These are phyloP conservation scores for Phytophthora podocarpi DNA, from an alignment of 352 stramenopile genomes.

Conservation along the genomic window DNA sequence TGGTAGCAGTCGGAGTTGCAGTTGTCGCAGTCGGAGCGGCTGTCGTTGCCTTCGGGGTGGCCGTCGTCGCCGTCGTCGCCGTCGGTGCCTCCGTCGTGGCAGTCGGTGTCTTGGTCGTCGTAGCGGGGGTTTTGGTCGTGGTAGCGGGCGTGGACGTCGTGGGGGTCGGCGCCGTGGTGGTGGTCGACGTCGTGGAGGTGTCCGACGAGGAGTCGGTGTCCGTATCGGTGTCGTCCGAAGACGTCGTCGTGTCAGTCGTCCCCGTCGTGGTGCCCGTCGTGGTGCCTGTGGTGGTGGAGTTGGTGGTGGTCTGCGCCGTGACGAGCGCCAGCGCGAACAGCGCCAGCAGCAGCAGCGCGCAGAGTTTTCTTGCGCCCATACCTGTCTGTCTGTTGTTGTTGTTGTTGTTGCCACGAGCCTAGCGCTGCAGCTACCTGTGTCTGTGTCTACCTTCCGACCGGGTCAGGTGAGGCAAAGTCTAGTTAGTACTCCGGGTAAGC, in stretches of 20 bases:
- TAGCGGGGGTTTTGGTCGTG: slow-evolving; percentile 19
- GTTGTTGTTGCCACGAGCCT: too few relatives aligned
- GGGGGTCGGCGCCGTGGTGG: slow-evolving; percentile 18
- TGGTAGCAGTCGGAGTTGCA: slow-evolving; percentile 9
- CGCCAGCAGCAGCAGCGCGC: slow-evolving; percentile 24
- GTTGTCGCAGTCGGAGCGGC: slow-evolving; percentile 19
- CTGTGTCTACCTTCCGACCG: neutral
- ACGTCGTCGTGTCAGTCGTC: neutral
- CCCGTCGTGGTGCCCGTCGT: slow-evolving; percentile 19
- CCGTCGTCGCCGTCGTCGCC: slow-evolving; percentile 1
- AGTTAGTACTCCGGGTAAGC: slow-evolving; percentile 26
- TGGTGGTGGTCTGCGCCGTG: slow-evolving; percentile 26
- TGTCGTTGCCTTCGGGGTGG: slow-evolving; percentile 19
- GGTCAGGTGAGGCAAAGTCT: slow-evolving; percentile 1
- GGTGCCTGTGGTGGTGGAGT: slow-evolving; percentile 26
- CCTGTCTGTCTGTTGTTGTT: neutral
- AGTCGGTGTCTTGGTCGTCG: slow-evolving; percentile 18
- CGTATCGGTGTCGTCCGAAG: slow-evolving; percentile 7
- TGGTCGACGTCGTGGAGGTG: slow-evolving; percentile 22
- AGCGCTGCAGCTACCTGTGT: slow-evolving; percentile 13
- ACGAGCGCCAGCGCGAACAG: slow-evolving; percentile 27
- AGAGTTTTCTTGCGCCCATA: slow-evolving; percentile 28
- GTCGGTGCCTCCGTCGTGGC: slow-evolving; percentile 22
- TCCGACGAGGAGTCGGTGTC: slow-evolving; percentile 27
- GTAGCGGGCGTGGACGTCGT: slow-evolving; percentile 25